A percentile compares a stretch with the other conserved stretches of the same genome.
phyloP scores from a whole-genome alignment of 2,329 filamentous ascomycete species.

The Scedosporium minutisporum region DNA sequence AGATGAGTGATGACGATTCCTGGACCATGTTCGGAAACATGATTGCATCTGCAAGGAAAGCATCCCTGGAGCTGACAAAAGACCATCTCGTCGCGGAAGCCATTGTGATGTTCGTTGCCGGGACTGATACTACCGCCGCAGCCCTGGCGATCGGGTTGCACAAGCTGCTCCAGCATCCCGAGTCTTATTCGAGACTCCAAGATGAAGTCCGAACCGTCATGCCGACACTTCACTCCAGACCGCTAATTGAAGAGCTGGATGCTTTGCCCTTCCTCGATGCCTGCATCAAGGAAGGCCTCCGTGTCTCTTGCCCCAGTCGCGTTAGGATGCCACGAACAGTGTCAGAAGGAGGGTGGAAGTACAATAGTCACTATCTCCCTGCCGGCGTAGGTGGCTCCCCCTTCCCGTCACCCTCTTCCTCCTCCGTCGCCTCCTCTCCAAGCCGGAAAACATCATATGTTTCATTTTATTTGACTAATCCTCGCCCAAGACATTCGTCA shows the following conservation, averaged over 20 bases:
- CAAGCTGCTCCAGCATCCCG: slow-evolving; percentile 1
- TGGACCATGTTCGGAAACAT: not conserved
- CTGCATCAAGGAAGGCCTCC: slow-evolving; percentile 8
- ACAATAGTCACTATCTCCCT: not conserved
- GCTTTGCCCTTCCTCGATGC: slow-evolving; percentile 7
- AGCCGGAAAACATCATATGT: too few relatives aligned
- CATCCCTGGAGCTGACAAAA: not conserved
- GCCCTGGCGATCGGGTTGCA: slow-evolving; percentile 4
- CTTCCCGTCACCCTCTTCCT: not conserved
- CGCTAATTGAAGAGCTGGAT: slow-evolving; percentile 1
- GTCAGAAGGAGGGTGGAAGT: slow-evolving; percentile 5
- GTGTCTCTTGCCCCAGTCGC: slow-evolving; percentile 7
- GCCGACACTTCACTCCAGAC: not conserved
- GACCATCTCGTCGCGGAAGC: slow-evolving; percentile 4
- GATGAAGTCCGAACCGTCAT: not conserved
- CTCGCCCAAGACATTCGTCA: not conserved
- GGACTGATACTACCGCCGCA: slow-evolving; percentile 1
- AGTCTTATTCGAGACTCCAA: slow-evolving; percentile 3
- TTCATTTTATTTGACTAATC: too few relatives aligned
- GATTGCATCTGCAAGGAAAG: not conserved
- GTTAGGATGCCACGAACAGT: slow-evolving; percentile 8
- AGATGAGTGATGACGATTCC: not conserved
- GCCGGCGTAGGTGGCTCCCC: slow-evolving; percentile 2
- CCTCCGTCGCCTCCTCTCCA: too few relatives aligned
- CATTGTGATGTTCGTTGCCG: slow-evolving; percentile 6